A percentile compares a stretch with the other conserved stretches of the same genome.
Conservation (phyloP, 1,284 basidiomycete species). For the Apiotrichum domesticum region DNA sequence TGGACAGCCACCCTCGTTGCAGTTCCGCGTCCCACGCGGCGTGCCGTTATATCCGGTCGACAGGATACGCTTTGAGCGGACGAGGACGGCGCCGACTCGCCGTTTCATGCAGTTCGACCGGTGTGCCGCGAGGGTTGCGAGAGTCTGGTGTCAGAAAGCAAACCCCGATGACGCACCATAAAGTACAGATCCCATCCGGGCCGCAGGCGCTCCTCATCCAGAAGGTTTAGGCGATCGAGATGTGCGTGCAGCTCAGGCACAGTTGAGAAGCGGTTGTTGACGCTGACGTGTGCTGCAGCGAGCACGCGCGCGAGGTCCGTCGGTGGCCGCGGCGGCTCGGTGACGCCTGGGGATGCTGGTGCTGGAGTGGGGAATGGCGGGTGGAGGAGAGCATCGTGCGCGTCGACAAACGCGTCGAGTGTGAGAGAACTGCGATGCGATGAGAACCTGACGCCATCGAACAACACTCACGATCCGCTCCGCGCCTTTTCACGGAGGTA, state of each 20-base stretch:
- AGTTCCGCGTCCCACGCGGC: constrained; percentile 78
- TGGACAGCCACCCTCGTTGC: constrained; percentile 76
- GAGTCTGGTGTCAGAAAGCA: constrained; percentile 52
- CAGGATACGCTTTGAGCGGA: constrained; percentile 72
- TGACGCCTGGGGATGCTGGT: constrained; percentile 6
- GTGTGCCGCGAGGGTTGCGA: constrained; percentile 79
- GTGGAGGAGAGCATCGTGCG: constrained; percentile 56
- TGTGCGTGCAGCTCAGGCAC: constrained; percentile 57
- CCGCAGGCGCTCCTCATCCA: constrained; percentile 66
- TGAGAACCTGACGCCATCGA: neutral
- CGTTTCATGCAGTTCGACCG: constrained; percentile 98
- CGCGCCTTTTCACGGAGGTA: constrained; percentile 35
- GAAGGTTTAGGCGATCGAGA: constrained; percentile 62
- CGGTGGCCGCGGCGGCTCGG: neutral
- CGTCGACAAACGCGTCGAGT: constrained; percentile 61
- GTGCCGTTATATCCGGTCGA: constrained; percentile 99
- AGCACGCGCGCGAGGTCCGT: constrained; percentile 39
- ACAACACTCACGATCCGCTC: neutral
- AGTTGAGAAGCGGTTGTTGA: constrained; percentile 65
- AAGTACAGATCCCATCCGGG: constrained; percentile 94
- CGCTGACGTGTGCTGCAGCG: constrained; percentile 52
- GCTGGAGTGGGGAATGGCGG: constrained; percentile 9
- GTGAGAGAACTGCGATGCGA: constrained; percentile 38
- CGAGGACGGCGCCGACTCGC: constrained; percentile 85
- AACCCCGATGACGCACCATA: constrained; percentile 57